phyloP scores from a whole-genome alignment of 352 stramenopile genomes.

The Peronospora farinosa region DNA sequence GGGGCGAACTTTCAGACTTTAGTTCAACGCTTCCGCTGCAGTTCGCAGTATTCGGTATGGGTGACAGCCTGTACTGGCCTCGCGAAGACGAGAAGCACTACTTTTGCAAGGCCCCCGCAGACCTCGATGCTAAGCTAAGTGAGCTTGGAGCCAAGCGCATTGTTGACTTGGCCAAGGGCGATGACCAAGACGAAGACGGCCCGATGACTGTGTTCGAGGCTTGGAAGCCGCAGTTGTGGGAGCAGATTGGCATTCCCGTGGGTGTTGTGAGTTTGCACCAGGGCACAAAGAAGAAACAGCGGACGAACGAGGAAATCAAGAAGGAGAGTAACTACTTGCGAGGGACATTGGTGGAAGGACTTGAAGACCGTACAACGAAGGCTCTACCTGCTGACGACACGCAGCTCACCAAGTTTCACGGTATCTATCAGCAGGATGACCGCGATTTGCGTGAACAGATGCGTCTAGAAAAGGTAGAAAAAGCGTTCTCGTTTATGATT shows the following conservation, averaged over 20 bases:
- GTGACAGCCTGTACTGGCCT: conserved; percentile 78
- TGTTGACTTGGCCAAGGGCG: conserved; percentile 46
- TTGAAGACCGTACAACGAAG: conserved; percentile 69
- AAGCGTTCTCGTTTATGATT: conserved; percentile 96
- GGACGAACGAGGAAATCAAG: conserved; percentile 85
- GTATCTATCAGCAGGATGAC: too few species aligned
- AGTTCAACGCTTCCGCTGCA: too few species aligned
- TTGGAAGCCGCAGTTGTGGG: too few species aligned
- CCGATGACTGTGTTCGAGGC: too few species aligned
- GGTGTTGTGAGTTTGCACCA: too few species aligned
- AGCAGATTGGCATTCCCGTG: too few species aligned
- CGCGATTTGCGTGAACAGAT: too few species aligned
- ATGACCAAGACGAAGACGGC: conserved; percentile 41
- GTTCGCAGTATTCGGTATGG: conserved; percentile 64
- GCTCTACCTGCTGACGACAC: conserved; percentile 41
- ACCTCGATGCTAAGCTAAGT: conserved; percentile 70
- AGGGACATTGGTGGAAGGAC: conserved; percentile 56
- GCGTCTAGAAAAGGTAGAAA: conserved; percentile 31
- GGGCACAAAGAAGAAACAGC: conserved; percentile 1
- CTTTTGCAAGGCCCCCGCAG: conserved; percentile 68
- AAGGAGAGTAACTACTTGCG: conserved; percentile 68
- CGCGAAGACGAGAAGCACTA: conserved; percentile 79
- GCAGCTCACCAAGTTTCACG: too few species aligned
- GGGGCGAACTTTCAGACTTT: too few species aligned
- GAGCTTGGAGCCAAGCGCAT: conserved; percentile 68